These are phyloP conservation scores for Agrostemma githago DNA, from an alignment of 148 eudicot genomes.

Conservation along the genomic window DNA sequence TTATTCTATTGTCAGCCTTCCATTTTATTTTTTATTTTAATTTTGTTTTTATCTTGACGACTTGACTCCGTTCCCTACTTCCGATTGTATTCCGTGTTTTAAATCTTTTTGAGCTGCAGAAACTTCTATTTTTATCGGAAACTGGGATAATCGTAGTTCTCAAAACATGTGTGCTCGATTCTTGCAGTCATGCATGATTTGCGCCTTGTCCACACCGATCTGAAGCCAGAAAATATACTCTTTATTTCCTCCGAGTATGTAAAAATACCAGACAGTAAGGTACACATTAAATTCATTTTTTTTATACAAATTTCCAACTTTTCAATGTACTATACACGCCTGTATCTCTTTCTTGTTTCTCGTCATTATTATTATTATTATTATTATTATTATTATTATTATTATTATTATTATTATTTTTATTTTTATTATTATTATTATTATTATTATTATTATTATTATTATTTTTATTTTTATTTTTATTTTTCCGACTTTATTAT, in stretches of 20 bases:
- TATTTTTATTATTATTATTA: not conserved
- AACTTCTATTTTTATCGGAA: not conserved
- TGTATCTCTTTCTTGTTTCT: not conserved
- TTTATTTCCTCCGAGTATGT: slow-evolving; percentile 74
- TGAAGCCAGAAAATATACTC: slow-evolving; percentile 94
- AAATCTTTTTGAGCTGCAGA: not conserved
- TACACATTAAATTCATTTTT: slow-evolving; percentile 17
- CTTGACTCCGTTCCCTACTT: not conserved
- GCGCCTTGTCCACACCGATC: slow-evolving; percentile 86
- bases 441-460: slow-evolving; percentile 11
- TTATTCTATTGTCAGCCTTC: too few relatives aligned
- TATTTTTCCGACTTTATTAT: too few relatives aligned
- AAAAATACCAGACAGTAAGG: slow-evolving; percentile 78
- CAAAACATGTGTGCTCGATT: slow-evolving; percentile 17
- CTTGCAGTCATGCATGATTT: slow-evolving; percentile 91
- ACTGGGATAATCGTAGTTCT: slow-evolving; percentile 12
- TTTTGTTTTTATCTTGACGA: too few relatives aligned
- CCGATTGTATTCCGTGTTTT: not conserved
- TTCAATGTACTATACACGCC: not conserved
- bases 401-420: slow-evolving; percentile 11
- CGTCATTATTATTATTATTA: not conserved
- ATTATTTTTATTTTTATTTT: too few relatives aligned
- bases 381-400: slow-evolving; percentile 10
- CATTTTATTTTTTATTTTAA: too few relatives aligned
- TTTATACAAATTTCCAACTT: not conserved